phyloP scores from a whole-genome alignment of 1,284 basidiomycete genomes.

The Trichosporon asahii region DNA sequence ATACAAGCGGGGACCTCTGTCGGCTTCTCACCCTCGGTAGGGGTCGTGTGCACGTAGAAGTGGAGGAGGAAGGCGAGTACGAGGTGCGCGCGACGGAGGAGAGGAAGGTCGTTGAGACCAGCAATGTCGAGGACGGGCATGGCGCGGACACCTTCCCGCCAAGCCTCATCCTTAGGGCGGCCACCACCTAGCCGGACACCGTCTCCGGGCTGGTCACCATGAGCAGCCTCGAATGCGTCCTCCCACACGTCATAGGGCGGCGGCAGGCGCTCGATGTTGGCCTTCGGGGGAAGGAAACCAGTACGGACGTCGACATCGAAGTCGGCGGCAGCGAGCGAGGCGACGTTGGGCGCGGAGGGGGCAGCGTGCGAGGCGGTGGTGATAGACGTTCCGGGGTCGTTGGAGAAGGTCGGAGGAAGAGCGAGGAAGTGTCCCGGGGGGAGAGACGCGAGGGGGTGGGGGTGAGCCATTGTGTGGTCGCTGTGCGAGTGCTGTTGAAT shows the following conservation, averaged over 20 bases:
- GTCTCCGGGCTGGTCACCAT: constrained; percentile 52
- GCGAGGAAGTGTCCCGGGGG: constrained; percentile 64
- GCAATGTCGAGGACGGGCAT: constrained; percentile 62
- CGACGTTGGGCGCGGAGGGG: constrained; percentile 61
- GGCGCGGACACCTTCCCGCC: constrained; percentile 66
- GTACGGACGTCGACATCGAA: constrained; percentile 90
- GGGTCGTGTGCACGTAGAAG: constrained; percentile 74
- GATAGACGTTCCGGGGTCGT: constrained; percentile 34
- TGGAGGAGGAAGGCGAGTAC: constrained; percentile 82
- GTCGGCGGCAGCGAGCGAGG: constrained; percentile 85
- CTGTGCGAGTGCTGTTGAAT: background rate
- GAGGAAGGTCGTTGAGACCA: constrained; percentile 60
- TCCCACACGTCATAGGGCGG: constrained; percentile 70
- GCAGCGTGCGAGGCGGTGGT: constrained; percentile 43
- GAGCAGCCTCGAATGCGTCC: constrained; percentile 53
- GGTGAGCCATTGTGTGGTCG: background rate
- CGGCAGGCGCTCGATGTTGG: constrained; percentile 65
- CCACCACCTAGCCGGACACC: constrained; percentile 60
- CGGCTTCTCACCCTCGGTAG: constrained; percentile 11
- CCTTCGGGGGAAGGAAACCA: constrained; percentile 84
- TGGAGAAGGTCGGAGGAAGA: constrained; percentile 56
- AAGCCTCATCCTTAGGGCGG: constrained; percentile 57
- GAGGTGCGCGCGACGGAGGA: constrained; percentile 76
- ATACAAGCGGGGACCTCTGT: constrained; percentile 63
- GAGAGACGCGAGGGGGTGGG: constrained; percentile 34